Evolutionary conservation across 495 filamentous ascomycete species (phyloP).

Genomic region (Penicillium mononematosum): DNA sequence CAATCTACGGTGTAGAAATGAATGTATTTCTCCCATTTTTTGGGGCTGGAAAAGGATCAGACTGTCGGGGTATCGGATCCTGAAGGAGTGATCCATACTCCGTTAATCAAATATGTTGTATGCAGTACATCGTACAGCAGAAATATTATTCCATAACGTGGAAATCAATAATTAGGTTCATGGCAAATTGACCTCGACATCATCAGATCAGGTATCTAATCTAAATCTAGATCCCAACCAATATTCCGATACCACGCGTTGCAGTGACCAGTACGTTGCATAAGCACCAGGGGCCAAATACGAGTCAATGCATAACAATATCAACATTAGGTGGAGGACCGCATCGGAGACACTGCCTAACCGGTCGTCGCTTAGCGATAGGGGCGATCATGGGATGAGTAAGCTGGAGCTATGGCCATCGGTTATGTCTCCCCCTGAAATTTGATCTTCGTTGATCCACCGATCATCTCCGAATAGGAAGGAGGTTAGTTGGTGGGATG

Average conservation of each 20-base stretch:
- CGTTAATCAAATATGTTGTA: background rate
- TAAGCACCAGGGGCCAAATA: slow-evolving; percentile 8
- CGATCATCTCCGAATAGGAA: slow-evolving; percentile 30
- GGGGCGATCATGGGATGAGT: slow-evolving; percentile 14
- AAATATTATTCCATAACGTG: background rate
- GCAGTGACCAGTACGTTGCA: background rate
- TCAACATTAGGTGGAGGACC: slow-evolving; percentile 6
- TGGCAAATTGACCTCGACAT: background rate
- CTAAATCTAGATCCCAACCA: slow-evolving; percentile 9
- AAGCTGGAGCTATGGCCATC: slow-evolving; percentile 35
- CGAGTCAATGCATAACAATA: background rate
- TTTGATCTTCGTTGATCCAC: slow-evolving; percentile 19
- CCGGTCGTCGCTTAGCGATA: slow-evolving; percentile 16
- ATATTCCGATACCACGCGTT: background rate
- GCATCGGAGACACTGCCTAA: slow-evolving; percentile 27
- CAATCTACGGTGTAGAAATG: background rate
- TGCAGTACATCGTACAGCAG: background rate
- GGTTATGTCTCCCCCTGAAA: slow-evolving; percentile 17
- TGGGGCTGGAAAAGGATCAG: background rate
- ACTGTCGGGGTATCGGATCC: background rate
- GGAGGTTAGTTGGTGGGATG: slow-evolving; percentile 13
- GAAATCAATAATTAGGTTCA: background rate
- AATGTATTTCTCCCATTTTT: background rate
- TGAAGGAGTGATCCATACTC: background rate
- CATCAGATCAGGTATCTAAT: slow-evolving; percentile 2